Evolutionary conservation across 129 eudicot species (phyloP).

Genomic region (Saussurea involucrata): DNA sequence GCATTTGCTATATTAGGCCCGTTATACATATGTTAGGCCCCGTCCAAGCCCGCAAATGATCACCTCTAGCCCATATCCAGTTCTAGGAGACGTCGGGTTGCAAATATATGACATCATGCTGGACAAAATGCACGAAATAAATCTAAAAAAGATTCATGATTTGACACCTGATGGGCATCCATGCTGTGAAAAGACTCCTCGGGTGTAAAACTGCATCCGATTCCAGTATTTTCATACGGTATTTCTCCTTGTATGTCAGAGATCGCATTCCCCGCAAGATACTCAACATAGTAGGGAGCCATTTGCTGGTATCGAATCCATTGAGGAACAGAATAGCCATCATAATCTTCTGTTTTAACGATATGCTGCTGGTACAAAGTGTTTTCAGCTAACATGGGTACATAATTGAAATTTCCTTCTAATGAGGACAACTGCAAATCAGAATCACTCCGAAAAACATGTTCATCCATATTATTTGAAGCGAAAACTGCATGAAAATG

Average conservation of each 20-base stretch:
- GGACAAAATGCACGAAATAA: not conserved
- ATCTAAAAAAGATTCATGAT: conserved; percentile 8
- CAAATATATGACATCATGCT: conserved; percentile 6
- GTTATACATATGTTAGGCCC: too few relatives aligned
- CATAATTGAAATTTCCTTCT: conserved; percentile 26
- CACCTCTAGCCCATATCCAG: conserved; percentile 9
- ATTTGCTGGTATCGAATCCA: conserved; percentile 41
- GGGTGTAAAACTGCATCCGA: conserved; percentile 28
- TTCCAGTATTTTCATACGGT: conserved; percentile 13
- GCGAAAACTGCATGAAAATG: conserved; percentile 24
- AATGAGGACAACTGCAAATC: conserved; percentile 29
- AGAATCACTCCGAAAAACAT: conserved; percentile 2
- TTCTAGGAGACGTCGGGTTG: not conserved
- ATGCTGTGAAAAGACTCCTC: conserved; percentile 19
- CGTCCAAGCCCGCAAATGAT: too few relatives aligned
- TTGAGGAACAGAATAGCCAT: conserved; percentile 29
- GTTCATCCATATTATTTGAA: conserved; percentile 33
- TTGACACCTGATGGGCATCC: conserved; percentile 31
- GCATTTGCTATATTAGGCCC: too few relatives aligned
- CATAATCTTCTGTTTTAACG: conserved; percentile 22
- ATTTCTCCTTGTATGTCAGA: conserved; percentile 29
- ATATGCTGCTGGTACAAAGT: conserved; percentile 28
- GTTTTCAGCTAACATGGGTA: conserved; percentile 26
- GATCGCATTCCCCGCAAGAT: conserved; percentile 39
- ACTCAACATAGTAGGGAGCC: conserved; percentile 41